phyloP scores from a whole-genome alignment of 148 eudicot species.

The Drosera capensis region DNA sequence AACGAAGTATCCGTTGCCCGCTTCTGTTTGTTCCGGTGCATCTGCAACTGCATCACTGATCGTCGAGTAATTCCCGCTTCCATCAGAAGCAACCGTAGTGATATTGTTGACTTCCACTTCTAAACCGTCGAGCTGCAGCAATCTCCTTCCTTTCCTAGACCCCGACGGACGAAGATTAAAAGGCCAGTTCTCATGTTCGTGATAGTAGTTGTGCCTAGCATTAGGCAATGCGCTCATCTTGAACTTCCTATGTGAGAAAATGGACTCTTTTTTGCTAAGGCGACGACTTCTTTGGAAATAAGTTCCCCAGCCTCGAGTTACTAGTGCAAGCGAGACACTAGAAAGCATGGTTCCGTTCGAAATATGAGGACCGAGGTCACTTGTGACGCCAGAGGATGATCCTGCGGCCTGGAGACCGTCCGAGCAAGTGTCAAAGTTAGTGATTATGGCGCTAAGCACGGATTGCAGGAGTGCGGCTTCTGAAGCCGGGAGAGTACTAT shows the following conservation, averaged over 20 bases:
- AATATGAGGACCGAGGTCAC: constrained; percentile 3
- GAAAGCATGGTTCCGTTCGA: constrained; percentile 5
- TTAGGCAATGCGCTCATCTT: too few species aligned
- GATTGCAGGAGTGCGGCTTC: constrained; percentile 9
- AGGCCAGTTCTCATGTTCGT: too few species aligned
- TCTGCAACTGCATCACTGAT: constrained; percentile 46
- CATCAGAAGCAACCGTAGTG: constrained; percentile 32
- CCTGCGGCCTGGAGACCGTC: constrained; percentile 14
- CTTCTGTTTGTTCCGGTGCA: constrained; percentile 40
- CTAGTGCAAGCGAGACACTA: constrained; percentile 14
- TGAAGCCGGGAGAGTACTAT: constrained; percentile 1
- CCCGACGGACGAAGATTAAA: too few species aligned
- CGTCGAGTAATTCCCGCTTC: constrained; percentile 30
- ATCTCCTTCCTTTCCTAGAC: constrained; percentile 4
- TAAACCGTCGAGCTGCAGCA: constrained; percentile 1
- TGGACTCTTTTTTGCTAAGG: neutral
- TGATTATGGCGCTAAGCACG: constrained; percentile 22
- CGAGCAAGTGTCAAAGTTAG: constrained; percentile 25
- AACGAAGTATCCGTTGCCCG: constrained; percentile 41
- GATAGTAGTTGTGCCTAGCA: too few species aligned
- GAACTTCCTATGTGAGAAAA: too few species aligned
- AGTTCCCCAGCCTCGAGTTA: constrained; percentile 8
- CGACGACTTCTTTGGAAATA: neutral
- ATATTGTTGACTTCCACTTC: constrained; percentile 20
- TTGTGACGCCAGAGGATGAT: neutral